Evolutionary conservation across 2,329 filamentous ascomycete genomes (phyloP), one percentile per base, ranked within the genome.

Genomic region (Hypomyces rosellus): DNA sequence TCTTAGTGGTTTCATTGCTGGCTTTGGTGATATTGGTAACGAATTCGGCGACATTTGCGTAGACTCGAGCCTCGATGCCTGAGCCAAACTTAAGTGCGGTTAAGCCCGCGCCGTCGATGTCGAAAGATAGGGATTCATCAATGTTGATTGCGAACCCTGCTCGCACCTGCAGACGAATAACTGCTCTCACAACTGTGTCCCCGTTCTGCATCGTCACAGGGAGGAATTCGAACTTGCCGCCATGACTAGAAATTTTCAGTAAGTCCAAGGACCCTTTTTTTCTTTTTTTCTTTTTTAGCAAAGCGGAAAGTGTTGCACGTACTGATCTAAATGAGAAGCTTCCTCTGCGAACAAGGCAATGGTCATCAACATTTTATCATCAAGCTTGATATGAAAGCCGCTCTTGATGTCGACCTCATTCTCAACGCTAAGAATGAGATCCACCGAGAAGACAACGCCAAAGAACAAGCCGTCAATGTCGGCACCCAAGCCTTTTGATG

Each of bases 141-240:
- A 45, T 36, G 3, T 46, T 34, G 12, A 62, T 22, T 33, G 58
- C 58, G 42, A 77, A 57, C 12, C 76, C 77, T 3, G 72, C 69
- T 33, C 73, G 68, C 1, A 75, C 58, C 9, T 71, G 72, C 2
- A 81, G 54, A 4, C 74, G 73, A 0, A 82, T 65, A 0, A 72
- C 61, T 0, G 74, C 78, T 0, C 66, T 70, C 9, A 82, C 61
- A 0, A 72, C 57, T 0, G 69, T 69, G 5, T 60, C 57, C 1
- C 68, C 69, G 30, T 66, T 71, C 52, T 71, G 62, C 33, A 81
- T 63, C 0, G 68, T 75, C 3, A 82, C 74, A 0, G 79, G 78
- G 1, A 82, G 69, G 50, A 81, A 80, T 50, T 81, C 76, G 52
- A 81, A 81, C 13, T 70, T 61, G 0, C 74, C 78, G 5, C 76